Evolutionary conservation across 2,329 filamentous ascomycete species (phyloP).

Genomic region (Epichloe gansuensis): DNA sequence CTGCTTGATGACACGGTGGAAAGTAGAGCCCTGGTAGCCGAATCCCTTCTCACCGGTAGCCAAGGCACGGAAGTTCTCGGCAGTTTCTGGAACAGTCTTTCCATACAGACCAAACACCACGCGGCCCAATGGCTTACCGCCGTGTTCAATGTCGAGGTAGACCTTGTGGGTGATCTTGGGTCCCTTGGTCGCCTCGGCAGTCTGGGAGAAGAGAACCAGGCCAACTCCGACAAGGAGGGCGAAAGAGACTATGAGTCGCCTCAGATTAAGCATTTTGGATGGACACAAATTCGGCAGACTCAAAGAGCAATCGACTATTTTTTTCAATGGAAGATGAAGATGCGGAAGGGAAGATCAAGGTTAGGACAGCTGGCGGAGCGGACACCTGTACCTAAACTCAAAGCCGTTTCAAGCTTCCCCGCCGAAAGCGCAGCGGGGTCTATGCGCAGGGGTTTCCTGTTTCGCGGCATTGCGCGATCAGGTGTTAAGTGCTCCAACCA

Average conservation of each 20-base stretch:
- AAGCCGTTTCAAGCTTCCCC: conserved; percentile 12
- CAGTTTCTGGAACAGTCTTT: conserved; percentile 70
- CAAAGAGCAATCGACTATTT: background rate
- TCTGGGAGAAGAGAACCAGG: conserved; percentile 64
- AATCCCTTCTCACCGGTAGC: conserved; percentile 79
- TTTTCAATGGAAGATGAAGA: background rate
- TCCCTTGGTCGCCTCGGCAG: conserved; percentile 64
- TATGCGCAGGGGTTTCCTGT: background rate
- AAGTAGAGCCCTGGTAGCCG: conserved; percentile 68
- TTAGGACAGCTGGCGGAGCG: background rate
- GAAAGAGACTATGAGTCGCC: conserved; percentile 57
- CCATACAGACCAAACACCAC: conserved; percentile 77
- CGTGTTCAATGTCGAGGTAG: conserved; percentile 74
- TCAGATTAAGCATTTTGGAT: conserved; percentile 59
- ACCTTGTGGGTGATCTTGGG: conserved; percentile 96
- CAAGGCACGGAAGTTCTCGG: conserved; percentile 65
- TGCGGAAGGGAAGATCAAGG: background rate
- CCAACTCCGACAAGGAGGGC: conserved; percentile 66
- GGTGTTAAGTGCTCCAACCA: too few relatives aligned
- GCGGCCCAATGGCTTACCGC: conserved; percentile 60
- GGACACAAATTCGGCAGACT: background rate
- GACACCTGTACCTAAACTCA: conserved; percentile 11
- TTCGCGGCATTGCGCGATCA: too few relatives aligned
- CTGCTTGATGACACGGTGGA: conserved; percentile 83
- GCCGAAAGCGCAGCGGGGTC: conserved; percentile 4